These are phyloP conservation scores for Rhizopogon salebrosus DNA, from an alignment of 768 basidiomycete species.

Conservation along the genomic window DNA sequence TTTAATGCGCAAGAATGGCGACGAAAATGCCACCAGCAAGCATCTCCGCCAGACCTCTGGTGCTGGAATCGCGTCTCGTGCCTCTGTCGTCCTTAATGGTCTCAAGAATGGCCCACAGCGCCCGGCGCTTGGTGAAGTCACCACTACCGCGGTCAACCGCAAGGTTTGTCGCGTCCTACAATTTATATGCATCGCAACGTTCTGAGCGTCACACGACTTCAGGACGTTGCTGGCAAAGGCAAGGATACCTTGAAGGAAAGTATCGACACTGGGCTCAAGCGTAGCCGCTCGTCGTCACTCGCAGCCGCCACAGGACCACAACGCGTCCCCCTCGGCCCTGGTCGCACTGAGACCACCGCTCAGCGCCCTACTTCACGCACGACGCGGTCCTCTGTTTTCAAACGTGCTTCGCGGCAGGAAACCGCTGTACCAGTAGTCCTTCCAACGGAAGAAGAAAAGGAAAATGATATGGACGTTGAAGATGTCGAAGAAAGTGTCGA, in stretches of 20 bases:
- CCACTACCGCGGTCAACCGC: constrained; percentile 69
- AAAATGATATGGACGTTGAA: constrained; percentile 57
- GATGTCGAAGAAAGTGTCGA: constrained; percentile 36
- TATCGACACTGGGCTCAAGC: constrained; percentile 46
- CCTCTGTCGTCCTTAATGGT: constrained; percentile 33
- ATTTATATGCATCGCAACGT: not conserved
- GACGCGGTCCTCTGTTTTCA: constrained; percentile 30
- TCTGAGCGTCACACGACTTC: constrained; percentile 1
- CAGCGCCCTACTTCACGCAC: constrained; percentile 29
- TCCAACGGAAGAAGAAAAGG: constrained; percentile 39
- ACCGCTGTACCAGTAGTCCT: constrained; percentile 39
- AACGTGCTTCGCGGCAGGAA: constrained; percentile 37
- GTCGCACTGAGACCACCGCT: constrained; percentile 39
- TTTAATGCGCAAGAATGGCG: constrained; percentile 65
- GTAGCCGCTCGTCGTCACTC: constrained; percentile 63
- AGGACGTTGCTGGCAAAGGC: constrained; percentile 51
- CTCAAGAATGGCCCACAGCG: constrained; percentile 59
- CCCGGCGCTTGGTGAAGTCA: constrained; percentile 77
- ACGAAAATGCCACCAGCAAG: constrained; percentile 73
- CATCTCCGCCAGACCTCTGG: constrained; percentile 60
- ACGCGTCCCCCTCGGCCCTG: constrained; percentile 65
- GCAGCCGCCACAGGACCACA: constrained; percentile 57
- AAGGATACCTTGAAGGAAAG: constrained; percentile 56
- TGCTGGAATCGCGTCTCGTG: constrained; percentile 43
- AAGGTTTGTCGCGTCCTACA: constrained; percentile 44